These are phyloP conservation scores for Rhododendron kiyosumense DNA, from an alignment of 148 eudicot genomes.

Conservation along the genomic window DNA sequence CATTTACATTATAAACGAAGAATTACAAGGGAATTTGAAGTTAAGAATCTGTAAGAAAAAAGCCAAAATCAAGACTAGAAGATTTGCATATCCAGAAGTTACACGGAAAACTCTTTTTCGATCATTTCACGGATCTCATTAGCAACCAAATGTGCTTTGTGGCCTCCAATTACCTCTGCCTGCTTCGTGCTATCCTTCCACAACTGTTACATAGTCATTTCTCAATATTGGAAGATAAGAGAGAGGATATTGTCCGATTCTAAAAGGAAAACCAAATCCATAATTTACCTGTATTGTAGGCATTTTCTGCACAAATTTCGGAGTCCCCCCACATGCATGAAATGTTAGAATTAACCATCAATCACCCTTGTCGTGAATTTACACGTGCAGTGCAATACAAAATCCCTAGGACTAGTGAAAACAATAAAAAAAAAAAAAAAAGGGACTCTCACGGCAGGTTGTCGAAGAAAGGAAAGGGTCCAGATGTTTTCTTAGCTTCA, in stretches of 20 bases:
- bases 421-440: not conserved
- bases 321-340: constrained; percentile 22
- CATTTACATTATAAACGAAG: not conserved
- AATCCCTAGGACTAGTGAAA: not conserved
- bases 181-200: constrained; percentile 58
- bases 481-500: not conserved
- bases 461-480: not conserved
- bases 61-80: not conserved
- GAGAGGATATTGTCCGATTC: not conserved
- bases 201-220: not conserved
- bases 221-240: not conserved
- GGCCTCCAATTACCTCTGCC: constrained; percentile 63
- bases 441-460: not conserved
- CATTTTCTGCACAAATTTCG: constrained; percentile 46
- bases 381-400: not conserved
- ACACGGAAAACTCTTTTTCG: constrained; percentile 28
- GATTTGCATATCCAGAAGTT: not conserved
- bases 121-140: constrained; percentile 62
- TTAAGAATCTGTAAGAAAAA: not conserved
- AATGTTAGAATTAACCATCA: constrained; percentile 15
- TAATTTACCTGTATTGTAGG: constrained; percentile 56
- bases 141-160: constrained; percentile 54
- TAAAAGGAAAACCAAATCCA: not conserved
- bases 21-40: not conserved
- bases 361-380: not conserved